Evolutionary conservation across 1,139 yeast genomes (phyloP), one percentile per base, ranked within the genome.

Genomic region (Hansenula anomala): DNA sequence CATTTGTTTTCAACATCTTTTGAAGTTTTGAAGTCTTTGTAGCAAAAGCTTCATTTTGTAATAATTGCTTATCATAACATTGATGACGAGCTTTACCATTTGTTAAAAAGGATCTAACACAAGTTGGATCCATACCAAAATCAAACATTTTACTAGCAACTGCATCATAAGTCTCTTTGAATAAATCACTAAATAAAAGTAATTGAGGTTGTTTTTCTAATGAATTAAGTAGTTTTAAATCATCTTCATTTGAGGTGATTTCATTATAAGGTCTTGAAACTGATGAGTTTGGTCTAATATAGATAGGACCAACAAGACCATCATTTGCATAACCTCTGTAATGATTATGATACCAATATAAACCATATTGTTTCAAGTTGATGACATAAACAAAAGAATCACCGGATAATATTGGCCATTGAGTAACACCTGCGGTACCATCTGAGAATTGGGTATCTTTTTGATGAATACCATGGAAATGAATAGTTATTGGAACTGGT

Each of bases 281-380:
- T 6, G 47, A 48, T 1, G 35, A 36, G 7, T 42, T 32, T 1
- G 69, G 67, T 16, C 49, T 40, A 17, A 64, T 55, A 37, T 59
- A 60, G 13, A 61, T 54, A 11, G 61, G 58, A 3, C 71, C 71
- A 34, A 51, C 52, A 8, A 65, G 43, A 6, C 69, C 69, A 45
- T 65, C 69, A 20, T 64, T 58, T 33, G 59, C 47, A 38, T 64
- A 63, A 0, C 66, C 68, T 34, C 67, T 46, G 37, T 48, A 59
- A 40, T 65, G 69, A 9, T 67, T 59, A 42, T 65, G 69, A 46
- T 64, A 65, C 69, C 69, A 65, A 22, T 56, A 56, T 6, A 61
- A 55, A 1, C 69, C 69, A 34, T 54, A 54, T 37, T 64, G 68
- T 26, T 55, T 56, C 18, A 57, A 47, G 36, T 59, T 59, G 40